Base-by-base conservation (phyloP, 2,329 filamentous ascomycete species). In the Hansfordia pulvinata region DNA sequence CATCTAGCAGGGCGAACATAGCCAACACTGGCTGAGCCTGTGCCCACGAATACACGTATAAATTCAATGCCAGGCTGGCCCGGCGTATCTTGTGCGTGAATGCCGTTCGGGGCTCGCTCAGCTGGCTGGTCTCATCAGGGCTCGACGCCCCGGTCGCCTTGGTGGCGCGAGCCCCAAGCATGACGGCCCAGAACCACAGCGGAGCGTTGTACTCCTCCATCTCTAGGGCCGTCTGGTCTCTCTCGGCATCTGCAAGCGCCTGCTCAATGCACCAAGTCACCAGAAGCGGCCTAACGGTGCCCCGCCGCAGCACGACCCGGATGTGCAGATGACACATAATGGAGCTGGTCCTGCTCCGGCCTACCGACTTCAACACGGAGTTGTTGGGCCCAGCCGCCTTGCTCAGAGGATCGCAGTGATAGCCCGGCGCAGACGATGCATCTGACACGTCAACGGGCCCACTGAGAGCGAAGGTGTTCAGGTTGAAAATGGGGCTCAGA, bases 261-360 rank as follows among this genome's bases (percentile, higher is more conserved):
- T 61, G 56, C 36, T 60, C 57, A 23, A 60, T 46, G 23, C 60
- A 50, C 56, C 55, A 60, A 31, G 54, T 55, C 5, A 57, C 47
- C 19, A 61, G 47, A 29, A 58, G 55, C 15, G 53, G 50, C 32
- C 59, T 55, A 20, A 61, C 48, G 17, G 46, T 43, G 19, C 44
- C 49, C 28, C 56, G 48, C 20, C 55, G 54, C 30, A 61, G 39
- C 32, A 60, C 56, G 24, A 58, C 51, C 43, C 56, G 54, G 21
- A 61, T 49, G 38, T 60, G 61, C 40, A 61, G 56, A 39, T 60
- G 60, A 18, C 55, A 59, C 20, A 56, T 54, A 28, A 60, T 56
- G 40, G 59, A 60, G 28, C 54, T 55, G 19, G 53, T 56, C 24
- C 57, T 49, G 34, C 56, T 61, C 28, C 49, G 34, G 30, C 48